Percentiles rank a stretch among this genome's conserved stretches.
These are phyloP conservation scores for Nothophoma quercina DNA, from an alignment of 2,329 filamentous ascomycete species.

Conservation along the genomic window DNA sequence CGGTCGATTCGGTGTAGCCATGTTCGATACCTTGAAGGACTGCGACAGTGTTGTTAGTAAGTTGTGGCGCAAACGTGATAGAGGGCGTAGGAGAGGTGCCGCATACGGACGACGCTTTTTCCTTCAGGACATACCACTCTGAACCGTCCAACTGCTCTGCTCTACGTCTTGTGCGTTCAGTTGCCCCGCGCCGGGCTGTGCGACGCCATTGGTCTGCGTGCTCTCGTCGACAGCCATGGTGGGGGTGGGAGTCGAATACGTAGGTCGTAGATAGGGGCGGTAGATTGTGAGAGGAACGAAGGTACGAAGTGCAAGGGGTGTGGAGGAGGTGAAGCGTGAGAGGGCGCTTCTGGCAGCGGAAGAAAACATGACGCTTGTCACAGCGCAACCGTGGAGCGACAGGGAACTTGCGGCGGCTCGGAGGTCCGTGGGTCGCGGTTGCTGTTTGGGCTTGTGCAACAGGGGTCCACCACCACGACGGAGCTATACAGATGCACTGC, in stretches of 20 bases:
- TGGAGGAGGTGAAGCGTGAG: not conserved
- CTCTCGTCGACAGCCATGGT: constrained; percentile 45
- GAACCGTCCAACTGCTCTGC: constrained; percentile 50
- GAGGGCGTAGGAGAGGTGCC: constrained; percentile 31
- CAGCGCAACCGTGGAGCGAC: not conserved
- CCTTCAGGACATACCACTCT: constrained; percentile 55
- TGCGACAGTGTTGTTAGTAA: constrained; percentile 34
- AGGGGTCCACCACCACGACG: constrained; percentile 9
- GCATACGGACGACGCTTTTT: constrained; percentile 41
- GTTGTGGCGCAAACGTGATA: not conserved
- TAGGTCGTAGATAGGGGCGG: not conserved
- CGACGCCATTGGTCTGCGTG: constrained; percentile 52
- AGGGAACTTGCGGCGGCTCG: not conserved
- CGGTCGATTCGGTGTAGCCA: constrained; percentile 65
- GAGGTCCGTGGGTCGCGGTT: not conserved
- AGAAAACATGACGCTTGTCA: constrained; percentile 7
- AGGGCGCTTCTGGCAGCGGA: constrained; percentile 10
- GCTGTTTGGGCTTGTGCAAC: constrained; percentile 2
- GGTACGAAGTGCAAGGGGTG: no score
- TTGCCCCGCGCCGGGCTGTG: constrained; percentile 46
- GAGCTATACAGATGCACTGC: constrained; percentile 6
- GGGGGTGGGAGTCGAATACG: constrained; percentile 8
- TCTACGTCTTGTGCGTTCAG: constrained; percentile 37
- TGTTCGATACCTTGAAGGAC: constrained; percentile 71
- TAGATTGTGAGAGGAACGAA: not conserved